A percentile compares a stretch with the other conserved stretches of the same genome.
Conservation (phyloP, 2,329 filamentous ascomycete genomes). For the Aspergillus aculeatus region DNA sequence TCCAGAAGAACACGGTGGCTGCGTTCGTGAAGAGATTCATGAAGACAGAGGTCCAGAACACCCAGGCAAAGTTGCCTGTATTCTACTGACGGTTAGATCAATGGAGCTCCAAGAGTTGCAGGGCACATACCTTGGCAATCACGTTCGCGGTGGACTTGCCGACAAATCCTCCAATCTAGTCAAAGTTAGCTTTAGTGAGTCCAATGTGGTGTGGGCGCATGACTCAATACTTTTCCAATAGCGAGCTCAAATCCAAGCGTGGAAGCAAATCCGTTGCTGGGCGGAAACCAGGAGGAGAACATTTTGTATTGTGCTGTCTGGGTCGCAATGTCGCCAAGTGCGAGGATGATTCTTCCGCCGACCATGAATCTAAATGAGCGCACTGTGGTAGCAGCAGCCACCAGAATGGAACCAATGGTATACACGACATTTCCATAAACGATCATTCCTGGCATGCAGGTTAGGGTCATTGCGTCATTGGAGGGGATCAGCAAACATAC, state of each 20-base stretch:
- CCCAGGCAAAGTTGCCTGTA: slow-evolving; percentile 61
- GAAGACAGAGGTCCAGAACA: slow-evolving; percentile 63
- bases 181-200: neutral
- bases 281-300: slow-evolving; percentile 65
- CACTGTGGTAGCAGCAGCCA: slow-evolving; percentile 57
- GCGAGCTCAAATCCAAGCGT: slow-evolving; percentile 61
- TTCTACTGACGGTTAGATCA: slow-evolving; percentile 34
- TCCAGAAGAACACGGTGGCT: slow-evolving; percentile 54
- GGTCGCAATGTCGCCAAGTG: slow-evolving; percentile 63
- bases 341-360: slow-evolving; percentile 54
- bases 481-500: slow-evolving; percentile 24
- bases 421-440: slow-evolving; percentile 63
- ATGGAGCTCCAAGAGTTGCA: too few species aligned
- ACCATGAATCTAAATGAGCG: slow-evolving; percentile 63
- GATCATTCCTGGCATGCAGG: slow-evolving; percentile 45
- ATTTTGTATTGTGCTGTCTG: slow-evolving; percentile 66
- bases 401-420: slow-evolving; percentile 57
- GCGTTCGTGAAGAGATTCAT: slow-evolving; percentile 65
- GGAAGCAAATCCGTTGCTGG: slow-evolving; percentile 61
- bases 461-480: neutral
- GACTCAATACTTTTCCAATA: slow-evolving; percentile 50
- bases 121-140: slow-evolving; percentile 47
- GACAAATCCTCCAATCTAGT: slow-evolving; percentile 56
- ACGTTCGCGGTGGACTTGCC: slow-evolving; percentile 61
- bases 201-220: too few species aligned